Conservation (phyloP, 768 basidiomycete genomes). For the Podaxis mareebaensis region DNA sequence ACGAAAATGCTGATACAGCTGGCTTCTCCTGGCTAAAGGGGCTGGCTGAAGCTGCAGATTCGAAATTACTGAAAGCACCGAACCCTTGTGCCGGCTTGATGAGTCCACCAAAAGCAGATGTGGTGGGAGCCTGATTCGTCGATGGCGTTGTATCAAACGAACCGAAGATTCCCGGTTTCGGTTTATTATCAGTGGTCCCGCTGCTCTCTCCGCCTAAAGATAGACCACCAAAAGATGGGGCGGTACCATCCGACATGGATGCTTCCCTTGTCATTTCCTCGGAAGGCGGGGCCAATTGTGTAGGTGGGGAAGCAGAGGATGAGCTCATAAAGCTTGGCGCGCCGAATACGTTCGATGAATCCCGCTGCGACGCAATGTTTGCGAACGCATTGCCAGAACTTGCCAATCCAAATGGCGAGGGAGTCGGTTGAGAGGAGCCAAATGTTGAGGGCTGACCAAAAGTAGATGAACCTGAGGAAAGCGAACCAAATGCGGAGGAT, state of each 20-base stretch:
- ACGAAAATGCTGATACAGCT: slow-evolving; percentile 22
- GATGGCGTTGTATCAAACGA: slow-evolving; percentile 28
- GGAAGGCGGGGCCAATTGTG: slow-evolving; percentile 21
- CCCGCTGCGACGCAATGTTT: background rate
- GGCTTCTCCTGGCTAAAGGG: slow-evolving; percentile 14
- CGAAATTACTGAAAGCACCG: slow-evolving; percentile 32
- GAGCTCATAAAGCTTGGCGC: slow-evolving; percentile 22
- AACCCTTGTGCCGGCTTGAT: slow-evolving; percentile 38
- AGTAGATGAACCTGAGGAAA: slow-evolving; percentile 26
- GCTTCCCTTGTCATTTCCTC: slow-evolving; percentile 44
- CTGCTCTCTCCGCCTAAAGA: slow-evolving; percentile 33
- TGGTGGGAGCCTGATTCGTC: slow-evolving; percentile 22
- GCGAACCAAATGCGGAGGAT: slow-evolving; percentile 21
- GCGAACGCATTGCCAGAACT: slow-evolving; percentile 31
- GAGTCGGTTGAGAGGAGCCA: background rate
- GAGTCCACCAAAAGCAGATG: slow-evolving; percentile 28
- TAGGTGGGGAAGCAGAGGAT: slow-evolving; percentile 22
- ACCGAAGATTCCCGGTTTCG: slow-evolving; percentile 38
- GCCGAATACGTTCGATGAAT: slow-evolving; percentile 23
- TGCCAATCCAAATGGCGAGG: slow-evolving; percentile 21
- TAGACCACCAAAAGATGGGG: slow-evolving; percentile 37
- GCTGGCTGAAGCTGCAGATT: slow-evolving; percentile 19
- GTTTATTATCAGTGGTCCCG: slow-evolving; percentile 26
- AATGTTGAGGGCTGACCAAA: slow-evolving; percentile 29
- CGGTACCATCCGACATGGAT: slow-evolving; percentile 46